Base-by-base conservation (phyloP, 129 eudicot genomes). In the Flaveria trinervia region DNA sequence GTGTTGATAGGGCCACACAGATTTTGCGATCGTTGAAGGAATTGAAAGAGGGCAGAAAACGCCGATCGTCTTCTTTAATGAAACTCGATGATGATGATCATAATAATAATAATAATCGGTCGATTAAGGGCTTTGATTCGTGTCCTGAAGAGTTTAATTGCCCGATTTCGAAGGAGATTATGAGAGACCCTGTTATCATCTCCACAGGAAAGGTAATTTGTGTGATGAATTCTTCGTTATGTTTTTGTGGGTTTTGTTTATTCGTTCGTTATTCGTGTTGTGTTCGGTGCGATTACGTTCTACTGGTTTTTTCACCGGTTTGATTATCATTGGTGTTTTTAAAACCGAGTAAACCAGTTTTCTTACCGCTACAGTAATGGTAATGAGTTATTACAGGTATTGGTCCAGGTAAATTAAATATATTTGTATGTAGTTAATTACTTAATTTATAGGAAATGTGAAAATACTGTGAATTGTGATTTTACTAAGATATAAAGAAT, bases 141-240 rank as follows among this genome's bases (percentile, higher is more conserved):
- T 81, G 77, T 26, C 98, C 98, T 12, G 83, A 84, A 61, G 87
- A 87, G 77, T 93, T 88, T 60, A 66, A 71, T 8, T 93, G 98
- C 75, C 97, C 98, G 52, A 78, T 93, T 59, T 90, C 97, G 3
- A 90, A 88, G 46, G 83, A 90, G 28, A 83, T 93, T 28, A 93
- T 93, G 98, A 77, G 85, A 57, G 98, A 93, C 85, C 98, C 98
- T 65, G 97, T 90, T 56, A 75, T 93, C 65, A 56, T 93, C 39
- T 78, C 92, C 76, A 83, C 97, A 43, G 97, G 98, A 36, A 90
- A 87, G 86, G 97, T 92, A 62, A 45, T 9, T 45, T 46, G 8
- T 78, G 33, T 30, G 60, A 9, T 36, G 41, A 57, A 36, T 72
- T 54, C 12, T 10, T 57, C 28, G 15, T 73, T 59, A 14, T 39